Evolutionary conservation across 1,284 basidiomycete genomes (phyloP).

Genomic region (Cutaneotrichosporon cutaneum): DNA sequence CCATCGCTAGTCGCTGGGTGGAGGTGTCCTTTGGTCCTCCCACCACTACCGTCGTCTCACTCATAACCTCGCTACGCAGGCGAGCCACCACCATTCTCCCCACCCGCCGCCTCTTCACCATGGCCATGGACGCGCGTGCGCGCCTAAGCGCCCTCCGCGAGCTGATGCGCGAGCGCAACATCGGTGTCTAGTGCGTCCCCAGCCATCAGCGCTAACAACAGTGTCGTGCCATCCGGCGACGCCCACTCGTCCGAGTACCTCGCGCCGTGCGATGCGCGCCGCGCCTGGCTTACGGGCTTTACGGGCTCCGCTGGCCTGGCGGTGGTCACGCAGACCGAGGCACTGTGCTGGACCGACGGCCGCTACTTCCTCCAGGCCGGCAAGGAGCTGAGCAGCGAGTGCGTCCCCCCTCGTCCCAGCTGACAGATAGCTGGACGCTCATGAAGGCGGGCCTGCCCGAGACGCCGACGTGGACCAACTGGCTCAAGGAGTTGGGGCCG

Average conservation of each 20-base stretch:
- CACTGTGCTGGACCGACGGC: constrained; percentile 72
- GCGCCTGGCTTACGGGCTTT: constrained; percentile 88
- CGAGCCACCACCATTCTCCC: constrained; percentile 15
- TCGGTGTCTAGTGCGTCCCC: constrained; percentile 24
- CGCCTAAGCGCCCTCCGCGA: constrained; percentile 24
- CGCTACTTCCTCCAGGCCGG: constrained; percentile 90
- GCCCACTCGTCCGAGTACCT: constrained; percentile 90
- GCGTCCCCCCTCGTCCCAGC: constrained; percentile 28
- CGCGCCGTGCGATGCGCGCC: constrained; percentile 75
- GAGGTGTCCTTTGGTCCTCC: neutral
- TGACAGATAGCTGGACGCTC: constrained; percentile 72
- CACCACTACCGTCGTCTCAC: neutral
- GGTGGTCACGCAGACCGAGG: constrained; percentile 69
- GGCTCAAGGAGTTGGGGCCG: constrained; percentile 65
- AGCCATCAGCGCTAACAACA: constrained; percentile 22
- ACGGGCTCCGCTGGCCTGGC: constrained; percentile 89
- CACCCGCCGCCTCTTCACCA: constrained; percentile 18
- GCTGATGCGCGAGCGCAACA: constrained; percentile 29
- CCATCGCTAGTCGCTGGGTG: neutral
- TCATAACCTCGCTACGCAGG: neutral
- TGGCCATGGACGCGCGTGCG: constrained; percentile 23
- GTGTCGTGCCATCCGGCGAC: constrained; percentile 80
- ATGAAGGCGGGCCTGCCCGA: constrained; percentile 87
- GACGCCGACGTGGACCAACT: constrained; percentile 87
- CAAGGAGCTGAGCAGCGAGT: constrained; percentile 77